Base-by-base conservation (phyloP, 2,329 filamentous ascomycete genomes). In the Diplodia sapinea region DNA sequence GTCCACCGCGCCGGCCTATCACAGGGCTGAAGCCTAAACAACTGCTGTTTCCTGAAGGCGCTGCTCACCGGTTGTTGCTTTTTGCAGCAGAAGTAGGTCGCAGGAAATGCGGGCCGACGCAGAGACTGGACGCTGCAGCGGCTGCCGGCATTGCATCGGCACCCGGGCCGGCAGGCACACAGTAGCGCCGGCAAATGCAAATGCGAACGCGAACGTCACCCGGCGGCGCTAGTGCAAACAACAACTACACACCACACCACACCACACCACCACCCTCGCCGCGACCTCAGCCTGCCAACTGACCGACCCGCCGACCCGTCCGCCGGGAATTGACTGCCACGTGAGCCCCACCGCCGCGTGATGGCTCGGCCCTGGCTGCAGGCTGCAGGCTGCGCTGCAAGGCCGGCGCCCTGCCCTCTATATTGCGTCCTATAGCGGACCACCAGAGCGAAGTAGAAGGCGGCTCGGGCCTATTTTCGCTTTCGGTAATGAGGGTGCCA, bases 391-490 rank as follows among this genome's bases (percentile, higher is more conserved):
- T 3, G 6, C 9, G 31, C 31, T 33, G 31, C 31, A 33, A 33
- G 6, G 8, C 6, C 36, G 36, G 36, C 36, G 36, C 9, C 9
- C 36, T 11, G 9, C 36, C 3, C 43, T 47, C 5, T 47, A 47
- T 47, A 47, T 47, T n/a, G 43, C 5, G 11, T 13, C n/a, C 43
- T 47, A 47, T 47, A 47, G 13, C n/a, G 43, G 43, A 20, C 40
- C 4, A 4, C 2, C 7, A 15, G 43, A 50, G 20, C 43, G 57
- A 43, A 29, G 38, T 36, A 51, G 8, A 51, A 12, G 31, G 20
- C 47, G 43, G 47, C 43, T 38, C 59, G 59, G 59, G 47, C 59
- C 59, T 15, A 11, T 26, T 38, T 20, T 33, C 43, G 59, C 29
- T 9, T 51, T 49, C 59, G 31, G 59, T 15, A 13, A 56, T 12